Conservation (phyloP, 305 asterid genomes). For the Andrographis paniculata region DNA sequence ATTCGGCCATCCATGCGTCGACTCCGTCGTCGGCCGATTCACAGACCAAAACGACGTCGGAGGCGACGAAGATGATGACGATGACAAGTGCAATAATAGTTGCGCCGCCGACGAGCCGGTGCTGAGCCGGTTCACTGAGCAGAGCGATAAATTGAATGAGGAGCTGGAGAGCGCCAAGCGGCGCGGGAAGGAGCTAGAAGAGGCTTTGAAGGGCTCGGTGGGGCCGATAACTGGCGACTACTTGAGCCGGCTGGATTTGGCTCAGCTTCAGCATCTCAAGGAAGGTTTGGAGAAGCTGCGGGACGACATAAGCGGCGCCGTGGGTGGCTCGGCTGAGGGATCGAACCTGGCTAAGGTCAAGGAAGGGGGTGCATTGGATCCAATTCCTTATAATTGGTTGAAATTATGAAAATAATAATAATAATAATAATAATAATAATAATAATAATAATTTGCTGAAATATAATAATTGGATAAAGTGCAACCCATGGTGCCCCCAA, state of each 20-base stretch:
- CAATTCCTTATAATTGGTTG: too few relatives aligned
- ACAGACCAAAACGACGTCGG: too few relatives aligned
- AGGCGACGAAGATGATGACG: not conserved
- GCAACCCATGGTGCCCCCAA: too few relatives aligned
- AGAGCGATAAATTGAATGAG: slow-evolving; percentile 20
- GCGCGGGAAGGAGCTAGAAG: slow-evolving; percentile 22
- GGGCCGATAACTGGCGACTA: slow-evolving; percentile 18
- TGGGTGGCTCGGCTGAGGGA: not conserved
- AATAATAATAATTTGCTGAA: too few relatives aligned
- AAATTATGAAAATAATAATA: too few relatives aligned
- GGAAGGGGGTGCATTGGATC: not conserved
- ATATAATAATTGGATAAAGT: too few relatives aligned
- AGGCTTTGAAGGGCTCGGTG: slow-evolving; percentile 11
- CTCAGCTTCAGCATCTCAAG: slow-evolving; percentile 19
- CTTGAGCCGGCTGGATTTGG: slow-evolving; percentile 7
- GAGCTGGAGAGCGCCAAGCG: slow-evolving; percentile 20
- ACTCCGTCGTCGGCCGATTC: slow-evolving; percentile 20
- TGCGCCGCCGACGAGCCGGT: too few relatives aligned
- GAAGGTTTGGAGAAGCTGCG: slow-evolving; percentile 26
- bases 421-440: too few relatives aligned
- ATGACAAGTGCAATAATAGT: too few relatives aligned
- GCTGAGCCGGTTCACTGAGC: slow-evolving; percentile 24
- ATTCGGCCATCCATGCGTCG: slow-evolving; percentile 34
- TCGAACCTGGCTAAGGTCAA: slow-evolving; percentile 13
- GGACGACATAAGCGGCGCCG: slow-evolving; percentile 9